A percentile compares a stretch with the other conserved stretches of the same genome.
These are phyloP conservation scores for Colletotrichum siamense DNA, from an alignment of 2,329 filamentous ascomycete species.

Conservation along the genomic window DNA sequence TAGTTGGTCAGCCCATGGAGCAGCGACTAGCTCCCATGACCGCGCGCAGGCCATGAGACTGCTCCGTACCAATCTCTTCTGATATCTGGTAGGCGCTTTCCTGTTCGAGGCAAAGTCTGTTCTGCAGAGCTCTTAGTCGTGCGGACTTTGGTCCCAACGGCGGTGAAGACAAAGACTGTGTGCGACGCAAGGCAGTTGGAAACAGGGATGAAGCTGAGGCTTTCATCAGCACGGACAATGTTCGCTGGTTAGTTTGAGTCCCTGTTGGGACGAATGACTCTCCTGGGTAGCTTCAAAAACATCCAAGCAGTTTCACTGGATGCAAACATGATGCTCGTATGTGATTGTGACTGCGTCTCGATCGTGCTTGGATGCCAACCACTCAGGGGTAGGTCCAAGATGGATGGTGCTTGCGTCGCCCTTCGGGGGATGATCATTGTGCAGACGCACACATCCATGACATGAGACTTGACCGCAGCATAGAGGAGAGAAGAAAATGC, in stretches of 20 bases:
- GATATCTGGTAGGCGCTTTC: neutral
- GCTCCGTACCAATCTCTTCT: neutral
- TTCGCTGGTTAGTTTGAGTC: neutral
- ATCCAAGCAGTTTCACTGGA: neutral
- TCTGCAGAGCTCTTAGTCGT: no score
- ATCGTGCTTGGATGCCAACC: neutral
- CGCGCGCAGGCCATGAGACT: neutral
- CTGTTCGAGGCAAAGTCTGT: neutral
- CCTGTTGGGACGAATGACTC: slow-evolving; percentile 3
- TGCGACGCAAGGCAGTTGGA: neutral
- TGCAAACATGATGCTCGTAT: neutral
- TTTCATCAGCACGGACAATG: slow-evolving; percentile 1
- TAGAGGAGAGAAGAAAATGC: neutral
- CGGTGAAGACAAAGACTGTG: neutral
- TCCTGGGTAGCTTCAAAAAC: neutral
- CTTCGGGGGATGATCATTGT: neutral
- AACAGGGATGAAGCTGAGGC: neutral
- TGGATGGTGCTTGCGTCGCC: neutral
- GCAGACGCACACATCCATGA: neutral
- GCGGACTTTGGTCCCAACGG: neutral
- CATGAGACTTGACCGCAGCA: neutral
- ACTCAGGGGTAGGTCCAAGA: neutral
- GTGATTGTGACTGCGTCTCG: neutral
- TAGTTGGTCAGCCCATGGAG: neutral
- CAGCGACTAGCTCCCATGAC: neutral